A percentile compares a stretch with the other conserved stretches of the same genome.
phyloP scores from a whole-genome alignment of 2,329 filamentous ascomycete genomes.

The Microsporum ferrugineum region DNA sequence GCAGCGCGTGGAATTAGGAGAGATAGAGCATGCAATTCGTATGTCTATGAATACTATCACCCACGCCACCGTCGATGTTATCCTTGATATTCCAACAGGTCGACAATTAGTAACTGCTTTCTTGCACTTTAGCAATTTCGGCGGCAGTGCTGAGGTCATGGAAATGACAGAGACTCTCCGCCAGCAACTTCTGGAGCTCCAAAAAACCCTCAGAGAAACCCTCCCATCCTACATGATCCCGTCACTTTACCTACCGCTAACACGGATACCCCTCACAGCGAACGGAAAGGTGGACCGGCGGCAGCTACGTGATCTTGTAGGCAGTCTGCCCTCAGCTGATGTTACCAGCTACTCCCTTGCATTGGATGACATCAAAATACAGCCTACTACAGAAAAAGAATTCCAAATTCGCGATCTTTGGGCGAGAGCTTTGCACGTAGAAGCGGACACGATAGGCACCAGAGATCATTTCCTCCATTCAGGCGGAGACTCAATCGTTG shows the following conservation, averaged over 20 bases:
- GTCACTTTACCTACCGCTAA: conserved; percentile 32
- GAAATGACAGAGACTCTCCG: not conserved
- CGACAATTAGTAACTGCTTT: not conserved
- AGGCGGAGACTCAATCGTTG: not conserved
- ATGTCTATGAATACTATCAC: not conserved
- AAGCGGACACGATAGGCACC: not conserved
- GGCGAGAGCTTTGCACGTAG: not conserved
- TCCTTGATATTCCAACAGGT: not conserved
- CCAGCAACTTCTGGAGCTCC: conserved; percentile 12
- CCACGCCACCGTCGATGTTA: conserved; percentile 1
- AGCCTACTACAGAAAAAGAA: not conserved
- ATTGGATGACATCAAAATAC: not conserved
- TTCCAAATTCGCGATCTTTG: not conserved
- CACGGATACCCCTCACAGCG: conserved; percentile 23
- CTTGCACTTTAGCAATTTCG: not conserved
- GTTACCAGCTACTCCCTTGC: not conserved
- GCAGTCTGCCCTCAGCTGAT: not conserved
- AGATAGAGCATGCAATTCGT: not conserved
- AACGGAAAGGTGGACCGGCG: conserved; percentile 30
- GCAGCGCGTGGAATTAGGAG: not conserved
- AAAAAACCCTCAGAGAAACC: conserved; percentile 6
- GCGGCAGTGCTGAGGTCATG: not conserved
- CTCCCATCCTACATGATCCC: conserved; percentile 28
- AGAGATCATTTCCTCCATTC: not conserved
- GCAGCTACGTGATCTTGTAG: not conserved